Evolutionary conservation across 2,329 filamentous ascomycete species (phyloP), one percentile per base, ranked within the genome.

Genomic region (Claviceps spartinae): DNA sequence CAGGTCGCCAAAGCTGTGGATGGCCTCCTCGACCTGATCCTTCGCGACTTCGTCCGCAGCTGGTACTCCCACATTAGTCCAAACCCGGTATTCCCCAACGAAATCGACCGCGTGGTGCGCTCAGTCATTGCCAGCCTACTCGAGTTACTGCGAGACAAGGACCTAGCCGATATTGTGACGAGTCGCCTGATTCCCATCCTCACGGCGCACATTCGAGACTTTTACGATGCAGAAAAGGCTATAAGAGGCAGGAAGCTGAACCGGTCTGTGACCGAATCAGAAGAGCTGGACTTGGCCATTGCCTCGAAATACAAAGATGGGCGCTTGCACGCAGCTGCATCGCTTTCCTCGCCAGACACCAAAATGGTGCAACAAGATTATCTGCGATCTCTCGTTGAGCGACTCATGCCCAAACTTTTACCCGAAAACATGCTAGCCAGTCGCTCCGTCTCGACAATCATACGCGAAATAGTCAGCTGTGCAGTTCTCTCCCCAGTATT

Each of bases 251-350:
- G 83, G 64, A 88, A 95, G 67, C 73, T 97, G 52, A 93, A 89
- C 60, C 82, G 88, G 50, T 89, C 85, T 57, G 83, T 98, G 52
- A 97, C 94, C 2, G 93, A 98, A 69, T 95, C 90, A 1, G 91
- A 96, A 63, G 93, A 98, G 74, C 73, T 98, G 60, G 90, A 97
- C 66, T 74, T 95, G 58, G 93, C 93, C 1, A 95, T 98, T 67
- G 93, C 93, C n/a, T 84, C 81, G 42, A 96, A 95, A 68, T 98
- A 93, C 67, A 84, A 79, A 51, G 85, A 94, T 65, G 91, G 91
- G 26, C 88, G 85, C 56, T 73, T 98, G 54, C 94, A 98, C 64
- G 78, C 87, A 4, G 93, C 93, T 5, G 90, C 87, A 5, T 86
- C 84, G 14, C 70, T 95, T 60, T 81, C 86, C 36, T 89, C 88